Percentiles rank a stretch among this genome's conserved stretches.
phyloP scores from a whole-genome alignment of 1,284 basidiomycete genomes.

The Testicularia cyperi region DNA sequence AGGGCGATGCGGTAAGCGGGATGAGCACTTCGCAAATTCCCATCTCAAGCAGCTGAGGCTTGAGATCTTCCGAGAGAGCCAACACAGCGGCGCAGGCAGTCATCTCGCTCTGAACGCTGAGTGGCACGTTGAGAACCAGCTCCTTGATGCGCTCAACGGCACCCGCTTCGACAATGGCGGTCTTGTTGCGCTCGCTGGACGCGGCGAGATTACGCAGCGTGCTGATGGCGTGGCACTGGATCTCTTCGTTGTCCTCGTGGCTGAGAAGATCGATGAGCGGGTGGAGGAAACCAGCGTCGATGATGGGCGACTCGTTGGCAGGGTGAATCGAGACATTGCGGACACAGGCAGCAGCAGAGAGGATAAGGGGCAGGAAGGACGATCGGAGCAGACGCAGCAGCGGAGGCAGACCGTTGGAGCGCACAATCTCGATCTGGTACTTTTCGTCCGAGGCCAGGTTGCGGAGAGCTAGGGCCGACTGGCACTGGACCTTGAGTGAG shows the following conservation, averaged over 20 bases:
- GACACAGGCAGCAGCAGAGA: slow-evolving; percentile 97
- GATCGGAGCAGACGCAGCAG: slow-evolving; percentile 93
- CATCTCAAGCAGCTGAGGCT: slow-evolving; percentile 77
- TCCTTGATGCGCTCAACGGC: slow-evolving; percentile 98
- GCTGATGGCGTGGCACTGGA: slow-evolving; percentile 99
- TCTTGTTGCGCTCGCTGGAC: slow-evolving; percentile 96
- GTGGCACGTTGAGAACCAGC: slow-evolving; percentile 87
- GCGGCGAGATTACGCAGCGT: slow-evolving; percentile 95
- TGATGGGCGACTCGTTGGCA: slow-evolving; percentile 97
- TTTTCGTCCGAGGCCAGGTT: slow-evolving; percentile 99
- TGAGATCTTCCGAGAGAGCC: slow-evolving; percentile 58
- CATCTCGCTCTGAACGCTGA: slow-evolving; percentile 99
- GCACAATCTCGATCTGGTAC: slow-evolving; percentile 98
- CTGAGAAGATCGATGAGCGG: slow-evolving; percentile 93
- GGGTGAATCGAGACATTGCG: slow-evolving; percentile 99
- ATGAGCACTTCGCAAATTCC: slow-evolving; percentile 97
- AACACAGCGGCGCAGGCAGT: slow-evolving; percentile 86
- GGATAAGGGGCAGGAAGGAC: slow-evolving; percentile 95
- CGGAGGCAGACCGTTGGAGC: slow-evolving; percentile 87
- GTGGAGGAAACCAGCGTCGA: slow-evolving; percentile 94
- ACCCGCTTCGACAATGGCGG: slow-evolving; percentile 95
- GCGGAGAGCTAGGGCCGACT: slow-evolving; percentile 90
- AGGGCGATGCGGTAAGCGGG: slow-evolving; percentile 90
- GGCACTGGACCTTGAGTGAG: slow-evolving; percentile 97
- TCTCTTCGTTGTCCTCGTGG: slow-evolving; percentile 98